These are phyloP conservation scores for Naganishia friedmannii DNA, from an alignment of 768 basidiomycete species.

Conservation along the genomic window DNA sequence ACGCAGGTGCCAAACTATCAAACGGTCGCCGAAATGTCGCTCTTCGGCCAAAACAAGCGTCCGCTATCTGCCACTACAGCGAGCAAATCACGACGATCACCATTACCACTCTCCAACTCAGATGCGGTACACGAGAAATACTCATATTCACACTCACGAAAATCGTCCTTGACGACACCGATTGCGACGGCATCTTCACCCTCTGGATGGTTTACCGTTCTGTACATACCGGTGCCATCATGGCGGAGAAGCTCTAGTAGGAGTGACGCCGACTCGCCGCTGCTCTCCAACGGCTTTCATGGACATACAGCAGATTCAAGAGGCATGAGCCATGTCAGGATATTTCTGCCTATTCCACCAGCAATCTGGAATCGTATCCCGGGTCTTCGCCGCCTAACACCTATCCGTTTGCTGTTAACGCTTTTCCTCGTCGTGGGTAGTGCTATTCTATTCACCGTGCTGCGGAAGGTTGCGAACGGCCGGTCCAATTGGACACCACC, in stretches of 20 bases:
- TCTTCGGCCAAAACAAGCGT: slow-evolving; percentile 51
- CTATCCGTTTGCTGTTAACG: slow-evolving; percentile 33
- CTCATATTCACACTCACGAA: slow-evolving; percentile 27
- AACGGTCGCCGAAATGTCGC: slow-evolving; percentile 42
- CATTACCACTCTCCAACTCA: slow-evolving; percentile 41
- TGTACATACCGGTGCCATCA: slow-evolving; percentile 45
- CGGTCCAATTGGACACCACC: slow-evolving; percentile 43
- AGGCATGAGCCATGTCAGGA: slow-evolving; percentile 33
- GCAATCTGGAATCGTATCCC: slow-evolving; percentile 39
- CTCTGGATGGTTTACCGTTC: slow-evolving; percentile 39
- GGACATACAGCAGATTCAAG: slow-evolving; percentile 4
- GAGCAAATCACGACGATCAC: slow-evolving; percentile 38
- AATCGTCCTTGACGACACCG: slow-evolving; percentile 29
- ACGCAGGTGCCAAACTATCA: neutral
- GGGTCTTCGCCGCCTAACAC: slow-evolving; percentile 31
- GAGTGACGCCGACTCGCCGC: neutral
- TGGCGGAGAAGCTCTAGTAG: slow-evolving; percentile 2
- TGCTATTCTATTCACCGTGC: slow-evolving; percentile 33
- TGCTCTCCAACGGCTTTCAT: neutral
- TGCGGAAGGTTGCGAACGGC: slow-evolving; percentile 41
- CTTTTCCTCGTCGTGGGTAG: slow-evolving; percentile 34
- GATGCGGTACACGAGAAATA: slow-evolving; percentile 42
- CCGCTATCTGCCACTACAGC: slow-evolving; percentile 1
- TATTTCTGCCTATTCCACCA: slow-evolving; percentile 50
- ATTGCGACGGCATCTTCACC: slow-evolving; percentile 29